Percentiles rank a stretch among this genome's conserved stretches.
Conservation (phyloP, 768 basidiomycete genomes). For the Auricularia auricula-judae region DNA sequence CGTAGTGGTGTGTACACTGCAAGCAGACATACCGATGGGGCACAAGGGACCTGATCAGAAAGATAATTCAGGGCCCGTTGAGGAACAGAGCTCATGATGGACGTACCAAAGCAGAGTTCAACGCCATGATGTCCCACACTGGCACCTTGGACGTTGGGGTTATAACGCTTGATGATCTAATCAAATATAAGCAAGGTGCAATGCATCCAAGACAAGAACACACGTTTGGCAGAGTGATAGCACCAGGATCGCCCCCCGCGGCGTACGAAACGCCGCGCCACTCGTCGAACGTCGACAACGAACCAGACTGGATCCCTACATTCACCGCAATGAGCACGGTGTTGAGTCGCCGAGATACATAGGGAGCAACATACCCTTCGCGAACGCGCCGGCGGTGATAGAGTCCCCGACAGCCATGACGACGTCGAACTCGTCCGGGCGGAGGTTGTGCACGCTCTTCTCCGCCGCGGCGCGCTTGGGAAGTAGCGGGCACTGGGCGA, state of each 20-base stretch:
- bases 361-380: constrained; percentile 2
- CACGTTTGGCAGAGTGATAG: constrained; percentile 14
- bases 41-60: background rate
- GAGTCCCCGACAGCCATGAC: constrained; percentile 24
- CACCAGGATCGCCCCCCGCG: constrained; percentile 11
- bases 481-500: background rate
- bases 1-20: background rate
- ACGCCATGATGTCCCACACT: constrained; percentile 7
- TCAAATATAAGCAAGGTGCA: background rate
- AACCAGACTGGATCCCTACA: constrained; percentile 6
- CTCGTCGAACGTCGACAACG: constrained; percentile 9
- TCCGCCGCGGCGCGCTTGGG: background rate
- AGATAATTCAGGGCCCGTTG: background rate
- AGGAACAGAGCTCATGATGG: background rate
- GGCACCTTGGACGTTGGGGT: constrained; percentile 4
- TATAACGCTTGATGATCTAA: constrained; percentile 11
- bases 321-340: too few relatives aligned
- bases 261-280: constrained; percentile 14
- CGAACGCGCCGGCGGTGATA: constrained; percentile 22
- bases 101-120: constrained; percentile 11
- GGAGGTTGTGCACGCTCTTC: background rate
- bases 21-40: background rate
- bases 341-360: too few relatives aligned
- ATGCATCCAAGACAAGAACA: background rate
- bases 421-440: constrained; percentile 22